Percentiles rank a stretch among this genome's conserved stretches.
phyloP scores from a whole-genome alignment of 1,284 basidiomycete species.

The Phaffia rhodozyma region DNA sequence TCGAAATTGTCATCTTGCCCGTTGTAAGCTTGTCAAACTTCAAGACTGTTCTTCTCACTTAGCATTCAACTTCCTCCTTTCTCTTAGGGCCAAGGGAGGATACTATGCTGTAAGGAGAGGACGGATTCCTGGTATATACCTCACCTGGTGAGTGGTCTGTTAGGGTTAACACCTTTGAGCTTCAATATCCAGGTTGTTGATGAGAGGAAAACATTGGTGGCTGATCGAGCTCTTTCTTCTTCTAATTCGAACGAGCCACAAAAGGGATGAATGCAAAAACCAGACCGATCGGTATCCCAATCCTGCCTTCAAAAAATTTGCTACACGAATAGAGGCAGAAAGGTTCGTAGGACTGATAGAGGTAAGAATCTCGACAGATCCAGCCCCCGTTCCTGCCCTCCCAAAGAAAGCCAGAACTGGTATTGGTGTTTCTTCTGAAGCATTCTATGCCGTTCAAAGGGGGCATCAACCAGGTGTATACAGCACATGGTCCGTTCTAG shows the following conservation, averaged over 20 bases:
- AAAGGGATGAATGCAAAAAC: conserved; percentile 10
- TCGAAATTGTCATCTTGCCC: no score
- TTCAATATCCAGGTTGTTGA: not conserved
- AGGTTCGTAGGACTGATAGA: conserved; percentile 22
- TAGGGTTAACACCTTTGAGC: not conserved
- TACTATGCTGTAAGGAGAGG: conserved; percentile 11
- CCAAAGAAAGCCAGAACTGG: not conserved
- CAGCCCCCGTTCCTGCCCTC: not conserved
- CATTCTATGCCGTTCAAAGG: conserved; percentile 12
- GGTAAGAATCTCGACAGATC: not conserved
- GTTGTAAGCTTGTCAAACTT: no score
- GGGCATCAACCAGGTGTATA: not conserved
- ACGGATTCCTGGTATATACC: conserved; percentile 6
- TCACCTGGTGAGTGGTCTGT: not conserved
- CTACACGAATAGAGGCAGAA: conserved; percentile 23
- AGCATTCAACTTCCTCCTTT: no score
- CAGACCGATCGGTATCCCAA: conserved; percentile 2
- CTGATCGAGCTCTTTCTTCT: not conserved
- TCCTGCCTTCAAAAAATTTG: conserved; percentile 34
- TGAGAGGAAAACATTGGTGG: no score
- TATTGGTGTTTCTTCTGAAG: not conserved
- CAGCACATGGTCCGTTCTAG: not conserved
- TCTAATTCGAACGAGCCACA: not conserved
- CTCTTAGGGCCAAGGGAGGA: not conserved
- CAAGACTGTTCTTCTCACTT: no score